Evolutionary conservation across 768 basidiomycete species (phyloP), one percentile per base, ranked within the genome.

Genomic region (Calocybe gangraenosa): DNA sequence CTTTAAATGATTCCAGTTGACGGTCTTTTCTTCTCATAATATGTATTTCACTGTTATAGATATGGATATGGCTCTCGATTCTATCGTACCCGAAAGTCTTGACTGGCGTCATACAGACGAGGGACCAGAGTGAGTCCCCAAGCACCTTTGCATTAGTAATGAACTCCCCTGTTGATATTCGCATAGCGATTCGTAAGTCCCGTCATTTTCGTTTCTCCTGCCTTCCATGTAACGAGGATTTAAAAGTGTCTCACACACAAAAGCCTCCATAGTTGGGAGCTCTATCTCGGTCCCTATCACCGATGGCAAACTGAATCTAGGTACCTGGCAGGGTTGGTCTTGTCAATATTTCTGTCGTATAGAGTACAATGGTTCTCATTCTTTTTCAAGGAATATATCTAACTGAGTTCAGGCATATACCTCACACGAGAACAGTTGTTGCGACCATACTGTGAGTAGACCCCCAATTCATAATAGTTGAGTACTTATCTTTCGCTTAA

Each of bases 1-100:
- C 33, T 42, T 44, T n/a, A 25, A 11, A 46, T 18, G n/a, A n/a
- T n/a, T n/a, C 46, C 37, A 21, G 19, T 17, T 25, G 35, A 7
- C 7, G 40, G 17, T 37, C 11, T 3, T n/a, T n/a, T 37, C 30
- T 40, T 32, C 40, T 37, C 15, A 14, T 35, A 11, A 23, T 18
- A 13, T 18, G 47, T 44, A 20, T 30, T 23, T 23, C 9, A 36
- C 23, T 19, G 20, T 32, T 37, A 30, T 48, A 88, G 93, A 96
- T 59, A 94, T 96, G 92, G 83, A 90, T 56, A 95, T 94, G 90
- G 89, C 90, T 3, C 68, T 96, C 15, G 93, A 96, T 65, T 75
- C 66, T 22, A 81, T 96, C 47, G 91, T 97, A 0, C 93, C 93
- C 0, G 92, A 96, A 60, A 73, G 60, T 11, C 68, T 94, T 11